These are phyloP conservation scores for Annulohypoxylon stygium DNA, from an alignment of 495 filamentous ascomycete genomes.

Conservation along the genomic window DNA sequence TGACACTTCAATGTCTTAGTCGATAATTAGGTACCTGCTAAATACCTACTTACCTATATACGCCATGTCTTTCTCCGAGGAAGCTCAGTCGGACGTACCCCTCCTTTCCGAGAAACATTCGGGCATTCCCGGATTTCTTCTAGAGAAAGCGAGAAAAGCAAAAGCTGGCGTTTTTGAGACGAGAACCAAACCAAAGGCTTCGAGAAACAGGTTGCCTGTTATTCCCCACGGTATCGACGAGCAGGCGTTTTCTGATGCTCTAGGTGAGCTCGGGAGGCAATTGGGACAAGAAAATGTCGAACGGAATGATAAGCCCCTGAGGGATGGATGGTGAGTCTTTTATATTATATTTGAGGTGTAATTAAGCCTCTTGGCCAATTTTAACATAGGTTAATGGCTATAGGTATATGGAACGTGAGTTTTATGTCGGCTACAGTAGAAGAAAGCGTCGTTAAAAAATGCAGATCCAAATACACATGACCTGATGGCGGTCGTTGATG, in stretches of 20 bases:
- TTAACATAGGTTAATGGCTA: slow-evolving; percentile 9
- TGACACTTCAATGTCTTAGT: background rate
- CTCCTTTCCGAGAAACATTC: slow-evolving; percentile 58
- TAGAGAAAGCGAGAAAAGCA: slow-evolving; percentile 54
- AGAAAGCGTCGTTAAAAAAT: background rate
- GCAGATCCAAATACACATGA: slow-evolving; percentile 66
- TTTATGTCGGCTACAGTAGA: background rate
- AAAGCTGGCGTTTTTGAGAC: slow-evolving; percentile 56
- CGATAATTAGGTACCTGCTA: background rate
- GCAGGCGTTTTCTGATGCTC: slow-evolving; percentile 55
- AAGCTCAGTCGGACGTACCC: slow-evolving; percentile 54
- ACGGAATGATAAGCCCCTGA: slow-evolving; percentile 61
- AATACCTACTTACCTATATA: background rate
- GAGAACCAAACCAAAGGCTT: slow-evolving; percentile 53
- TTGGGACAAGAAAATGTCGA: slow-evolving; percentile 60
- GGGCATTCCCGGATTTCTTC: slow-evolving; percentile 57
- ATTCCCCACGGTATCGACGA: slow-evolving; percentile 58
- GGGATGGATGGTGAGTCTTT: slow-evolving; percentile 60
- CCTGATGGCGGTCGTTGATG: slow-evolving; percentile 63
- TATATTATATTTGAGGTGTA: background rate
- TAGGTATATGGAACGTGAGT: slow-evolving; percentile 64
- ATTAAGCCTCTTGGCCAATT: background rate
- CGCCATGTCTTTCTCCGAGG: slow-evolving; percentile 51
- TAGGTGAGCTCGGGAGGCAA: slow-evolving; percentile 54
- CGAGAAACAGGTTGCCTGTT: slow-evolving; percentile 51